These are phyloP conservation scores for Euphorbia tirucalli DNA, from an alignment of 345 rosid genomes.

Conservation along the genomic window DNA sequence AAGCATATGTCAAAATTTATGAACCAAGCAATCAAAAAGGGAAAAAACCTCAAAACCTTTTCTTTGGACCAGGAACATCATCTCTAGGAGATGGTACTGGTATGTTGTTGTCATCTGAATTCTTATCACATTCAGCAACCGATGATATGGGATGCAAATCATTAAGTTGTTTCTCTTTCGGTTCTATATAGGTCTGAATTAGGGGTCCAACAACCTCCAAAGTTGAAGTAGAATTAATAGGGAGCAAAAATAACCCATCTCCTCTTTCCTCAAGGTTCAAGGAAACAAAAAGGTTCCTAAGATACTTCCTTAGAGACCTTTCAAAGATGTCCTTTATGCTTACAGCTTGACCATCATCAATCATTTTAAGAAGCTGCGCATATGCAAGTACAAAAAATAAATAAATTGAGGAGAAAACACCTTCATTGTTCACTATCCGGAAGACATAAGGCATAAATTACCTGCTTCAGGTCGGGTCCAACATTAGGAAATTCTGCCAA, in stretches of 20 bases:
- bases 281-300: conserved; percentile 69
- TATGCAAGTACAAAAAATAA: neutral
- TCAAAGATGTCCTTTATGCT: conserved; percentile 80
- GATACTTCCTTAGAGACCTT: conserved; percentile 49
- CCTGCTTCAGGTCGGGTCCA: conserved; percentile 70
- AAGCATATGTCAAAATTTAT: neutral
- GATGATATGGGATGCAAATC: no score
- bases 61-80: conserved; percentile 53
- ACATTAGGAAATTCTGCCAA: conserved; percentile 59
- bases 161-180: no score
- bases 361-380: conserved; percentile 72
- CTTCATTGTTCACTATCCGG: neutral
- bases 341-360: conserved; percentile 93
- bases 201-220: conserved; percentile 59
- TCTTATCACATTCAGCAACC: conserved; percentile 27
- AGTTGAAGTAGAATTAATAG: conserved; percentile 48
- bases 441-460: conserved; percentile 13
- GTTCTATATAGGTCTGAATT: conserved; percentile 39
- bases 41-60: conserved; percentile 44
- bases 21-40: neutral
- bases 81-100: conserved; percentile 31
- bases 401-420: neutral
- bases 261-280: conserved; percentile 63
- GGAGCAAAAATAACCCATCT: conserved; percentile 64
- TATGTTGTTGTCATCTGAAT: conserved; percentile 26